Percentiles rank a stretch among this genome's conserved stretches.
These are phyloP conservation scores for Aspergillus ruber DNA, from an alignment of 2,329 filamentous ascomycete genomes.

Conservation along the genomic window DNA sequence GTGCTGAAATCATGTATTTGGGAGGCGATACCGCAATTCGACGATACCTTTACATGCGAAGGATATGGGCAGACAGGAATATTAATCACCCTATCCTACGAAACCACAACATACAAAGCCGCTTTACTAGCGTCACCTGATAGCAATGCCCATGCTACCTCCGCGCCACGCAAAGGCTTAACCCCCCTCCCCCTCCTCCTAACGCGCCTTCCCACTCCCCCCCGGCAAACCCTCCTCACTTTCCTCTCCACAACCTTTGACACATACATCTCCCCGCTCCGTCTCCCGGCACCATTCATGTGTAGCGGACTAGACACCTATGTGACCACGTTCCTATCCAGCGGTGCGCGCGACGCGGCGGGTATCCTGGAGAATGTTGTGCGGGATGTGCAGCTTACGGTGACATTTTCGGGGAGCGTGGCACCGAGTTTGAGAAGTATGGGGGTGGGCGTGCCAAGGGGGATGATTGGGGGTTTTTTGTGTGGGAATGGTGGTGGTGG, in stretches of 20 bases:
- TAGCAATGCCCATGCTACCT: too few species aligned
- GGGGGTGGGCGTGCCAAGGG: constrained; percentile 29
- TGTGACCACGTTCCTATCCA: constrained; percentile 13
- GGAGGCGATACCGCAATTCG: constrained; percentile 26
- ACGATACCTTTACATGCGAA: constrained; percentile 19
- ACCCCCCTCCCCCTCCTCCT: constrained; percentile 47
- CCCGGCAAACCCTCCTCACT: constrained; percentile 44
- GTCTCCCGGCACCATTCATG: constrained; percentile 40
- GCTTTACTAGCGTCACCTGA: too few species aligned
- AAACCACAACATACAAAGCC: constrained; percentile 45
- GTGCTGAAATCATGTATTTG: constrained; percentile 44
- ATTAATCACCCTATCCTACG: constrained; percentile 44
- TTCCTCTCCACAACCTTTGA: constrained; percentile 49
- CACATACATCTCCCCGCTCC: constrained; percentile 40
- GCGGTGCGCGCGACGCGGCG: neutral
- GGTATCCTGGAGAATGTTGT: constrained; percentile 24
- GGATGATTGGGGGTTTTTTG: constrained; percentile 18
- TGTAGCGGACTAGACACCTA: constrained; percentile 39
- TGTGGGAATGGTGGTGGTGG: constrained; percentile 7
- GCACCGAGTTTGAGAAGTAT: constrained; percentile 29
- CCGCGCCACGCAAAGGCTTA: constrained; percentile 33
- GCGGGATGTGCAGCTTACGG: constrained; percentile 34
- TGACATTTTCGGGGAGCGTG: constrained; percentile 31
- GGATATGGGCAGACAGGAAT: constrained; percentile 38
- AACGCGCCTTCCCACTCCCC: constrained; percentile 44